phyloP scores from a whole-genome alignment of 176 grass and related monocot genomes.

The Lolium multiflorum region DNA sequence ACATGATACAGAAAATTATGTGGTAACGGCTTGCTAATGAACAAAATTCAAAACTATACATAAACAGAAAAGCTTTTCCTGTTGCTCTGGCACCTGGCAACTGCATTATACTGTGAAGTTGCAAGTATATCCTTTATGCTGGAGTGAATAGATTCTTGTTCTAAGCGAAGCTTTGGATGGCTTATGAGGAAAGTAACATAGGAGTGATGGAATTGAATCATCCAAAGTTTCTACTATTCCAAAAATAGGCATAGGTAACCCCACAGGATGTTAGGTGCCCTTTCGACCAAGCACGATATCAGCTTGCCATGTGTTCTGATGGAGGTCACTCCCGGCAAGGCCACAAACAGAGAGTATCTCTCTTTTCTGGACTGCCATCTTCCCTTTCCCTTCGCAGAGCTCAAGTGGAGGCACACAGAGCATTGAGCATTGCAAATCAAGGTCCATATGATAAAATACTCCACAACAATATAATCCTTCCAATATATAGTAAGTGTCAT shows the following conservation, averaged over 20 bases:
- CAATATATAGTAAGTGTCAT: no score
- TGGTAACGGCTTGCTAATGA: not conserved
- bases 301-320: not conserved
- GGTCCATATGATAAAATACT: not conserved
- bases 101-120: not conserved
- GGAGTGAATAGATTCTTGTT: not conserved
- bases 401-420: not conserved
- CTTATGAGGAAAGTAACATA: not conserved
- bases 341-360: not conserved
- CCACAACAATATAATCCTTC: not conserved
- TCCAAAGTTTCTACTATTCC: not conserved
- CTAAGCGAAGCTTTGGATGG: not conserved
- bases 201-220: not conserved
- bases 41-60: not conserved
- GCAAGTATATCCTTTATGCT: not conserved
- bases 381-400: not conserved
- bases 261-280: not conserved
- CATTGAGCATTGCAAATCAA: not conserved
- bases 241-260: no score
- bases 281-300: not conserved
- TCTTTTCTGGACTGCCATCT: not conserved
- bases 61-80: constrained; percentile 6
- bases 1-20: not conserved
- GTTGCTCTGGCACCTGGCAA: not conserved
- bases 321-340: not conserved